Conservation (phyloP, 805 yeast genomes). For the Allodekkera sacchari region DNA sequence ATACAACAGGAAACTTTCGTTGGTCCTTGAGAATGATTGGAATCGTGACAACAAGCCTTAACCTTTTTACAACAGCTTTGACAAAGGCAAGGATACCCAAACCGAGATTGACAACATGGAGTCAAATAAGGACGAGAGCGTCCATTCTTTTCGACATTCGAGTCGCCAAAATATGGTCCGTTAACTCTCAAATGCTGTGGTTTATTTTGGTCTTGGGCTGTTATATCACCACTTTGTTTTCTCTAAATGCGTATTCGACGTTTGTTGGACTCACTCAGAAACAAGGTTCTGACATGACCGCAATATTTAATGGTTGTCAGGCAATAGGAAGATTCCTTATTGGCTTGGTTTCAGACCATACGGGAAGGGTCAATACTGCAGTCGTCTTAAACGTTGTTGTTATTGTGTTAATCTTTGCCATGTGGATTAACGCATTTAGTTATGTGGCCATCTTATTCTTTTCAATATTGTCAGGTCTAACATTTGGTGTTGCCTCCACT, state of each 20-base stretch:
- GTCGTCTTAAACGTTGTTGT: slow-evolving; percentile 26
- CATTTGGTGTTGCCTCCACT: slow-evolving; percentile 35
- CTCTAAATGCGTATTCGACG: slow-evolving; percentile 39
- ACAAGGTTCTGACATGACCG: slow-evolving; percentile 39
- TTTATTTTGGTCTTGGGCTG: slow-evolving; percentile 30
- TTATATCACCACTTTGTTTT: slow-evolving; percentile 37
- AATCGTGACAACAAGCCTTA: slow-evolving; percentile 27
- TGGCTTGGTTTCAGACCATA: slow-evolving; percentile 36
- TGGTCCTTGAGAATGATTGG: slow-evolving; percentile 39
- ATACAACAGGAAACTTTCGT: slow-evolving; percentile 24
- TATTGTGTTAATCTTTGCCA: slow-evolving; percentile 32
- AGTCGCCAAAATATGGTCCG: slow-evolving; percentile 11
- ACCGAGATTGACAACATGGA: slow-evolving; percentile 9
- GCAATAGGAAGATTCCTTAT: slow-evolving; percentile 41
- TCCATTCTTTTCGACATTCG: slow-evolving; percentile 12
- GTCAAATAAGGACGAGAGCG: slow-evolving; percentile 12
- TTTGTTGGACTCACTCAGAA: slow-evolving; percentile 36
- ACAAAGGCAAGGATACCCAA: slow-evolving; percentile 33
- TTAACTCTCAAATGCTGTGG: slow-evolving; percentile 15
- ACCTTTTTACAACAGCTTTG: slow-evolving; percentile 32
- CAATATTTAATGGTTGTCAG: slow-evolving; percentile 39
- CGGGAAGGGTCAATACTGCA: slow-evolving; percentile 40
- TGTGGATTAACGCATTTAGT: slow-evolving; percentile 34
- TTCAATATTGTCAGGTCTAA: slow-evolving; percentile 34
- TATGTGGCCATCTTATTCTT: slow-evolving; percentile 26